Evolutionary conservation across 371 early-diverging fungal species (phyloP), one percentile per base, ranked within the genome.

Genomic region (Syncephalis fuscata): DNA sequence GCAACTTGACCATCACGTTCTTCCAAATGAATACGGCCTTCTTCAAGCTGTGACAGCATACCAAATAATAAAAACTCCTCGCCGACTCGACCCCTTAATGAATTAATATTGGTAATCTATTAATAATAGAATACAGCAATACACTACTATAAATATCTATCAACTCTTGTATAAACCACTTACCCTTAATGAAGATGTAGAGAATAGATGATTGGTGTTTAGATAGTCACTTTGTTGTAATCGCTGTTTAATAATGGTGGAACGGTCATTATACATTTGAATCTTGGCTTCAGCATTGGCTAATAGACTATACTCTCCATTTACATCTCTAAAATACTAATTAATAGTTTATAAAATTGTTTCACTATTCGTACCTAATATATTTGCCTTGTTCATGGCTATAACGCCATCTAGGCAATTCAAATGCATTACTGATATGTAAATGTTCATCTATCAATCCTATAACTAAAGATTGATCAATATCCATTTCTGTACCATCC

Each of bases 11-110:
- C 77, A 43, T 83, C 85, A 21, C 71, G 68, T 57, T 92, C 93
- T 60, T 92, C 93, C n/a, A 92, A 61, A 59, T 73, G 77, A 26
- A 77, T 58, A 45, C 78, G 82, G 11, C 89, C 89, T 48, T 84
- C 85, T 44, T 81, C 74, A 44, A 85, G 66, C 58, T 79, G 77
- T 15, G 89, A 74, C 50, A 92, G 59, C 90, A 92, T 88, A 1
- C 93, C 93, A 62, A 89, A 82, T 36, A 90, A 58, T 19, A 85
- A 48, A 54, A 82, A 91, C 10, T 60, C 51, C 45, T 78, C 76
- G 16, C 73, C 73, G 44, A 76, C 74, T 36, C 78, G 72, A 5
- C 92, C 92, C 51, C 75, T 78, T 44, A 92, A 61, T 1, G 83
- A 71, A 55, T 82, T 85, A 32, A 92, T 77, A 3, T 86, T 74